Percentiles rank a stretch among this genome's conserved stretches.
Evolutionary conservation across 495 filamentous ascomycete genomes (phyloP).

Genomic region (Trichoderma virens): DNA sequence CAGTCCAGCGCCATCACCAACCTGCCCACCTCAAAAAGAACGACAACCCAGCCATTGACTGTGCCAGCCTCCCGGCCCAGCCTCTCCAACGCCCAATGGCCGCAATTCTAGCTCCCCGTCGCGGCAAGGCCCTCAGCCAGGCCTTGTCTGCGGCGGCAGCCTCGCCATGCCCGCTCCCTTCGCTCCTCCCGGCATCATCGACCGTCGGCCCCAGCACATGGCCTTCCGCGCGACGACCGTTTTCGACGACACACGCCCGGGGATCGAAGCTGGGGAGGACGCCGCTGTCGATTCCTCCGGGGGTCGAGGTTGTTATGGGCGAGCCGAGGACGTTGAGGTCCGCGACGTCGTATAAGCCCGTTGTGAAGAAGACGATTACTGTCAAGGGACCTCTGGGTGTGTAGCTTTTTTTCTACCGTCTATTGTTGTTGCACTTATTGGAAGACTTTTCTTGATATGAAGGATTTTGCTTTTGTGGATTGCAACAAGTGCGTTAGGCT

Average conservation of each 20-base stretch:
- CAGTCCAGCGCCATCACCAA: not conserved
- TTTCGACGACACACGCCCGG: conserved; percentile 58
- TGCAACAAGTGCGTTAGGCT: not conserved
- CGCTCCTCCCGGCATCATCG: conserved; percentile 53
- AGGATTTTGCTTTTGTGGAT: not conserved
- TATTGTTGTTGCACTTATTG: not conserved
- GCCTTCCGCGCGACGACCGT: conserved; percentile 43
- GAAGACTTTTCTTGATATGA: not conserved
- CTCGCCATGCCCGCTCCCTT: conserved; percentile 42
- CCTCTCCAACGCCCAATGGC: conserved; percentile 10
- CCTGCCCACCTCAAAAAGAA: not conserved
- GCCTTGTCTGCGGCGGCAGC: conserved; percentile 25
- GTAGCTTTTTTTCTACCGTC: conserved; percentile 11
- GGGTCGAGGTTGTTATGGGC: conserved; percentile 65
- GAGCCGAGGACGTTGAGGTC: conserved; percentile 48
- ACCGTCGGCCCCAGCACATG: not conserved
- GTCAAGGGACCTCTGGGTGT: conserved; percentile 70
- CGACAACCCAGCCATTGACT: not conserved
- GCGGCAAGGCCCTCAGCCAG: conserved; percentile 35
- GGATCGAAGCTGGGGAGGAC: conserved; percentile 78
- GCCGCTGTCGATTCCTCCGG: conserved; percentile 73
- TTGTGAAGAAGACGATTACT: conserved; percentile 52
- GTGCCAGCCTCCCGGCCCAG: not conserved
- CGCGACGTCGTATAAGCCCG: conserved; percentile 40
- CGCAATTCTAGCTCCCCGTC: conserved; percentile 43